These are phyloP conservation scores for Coemansia aciculifera DNA, from an alignment of 192 early-diverging fungal species.

Conservation along the genomic window DNA sequence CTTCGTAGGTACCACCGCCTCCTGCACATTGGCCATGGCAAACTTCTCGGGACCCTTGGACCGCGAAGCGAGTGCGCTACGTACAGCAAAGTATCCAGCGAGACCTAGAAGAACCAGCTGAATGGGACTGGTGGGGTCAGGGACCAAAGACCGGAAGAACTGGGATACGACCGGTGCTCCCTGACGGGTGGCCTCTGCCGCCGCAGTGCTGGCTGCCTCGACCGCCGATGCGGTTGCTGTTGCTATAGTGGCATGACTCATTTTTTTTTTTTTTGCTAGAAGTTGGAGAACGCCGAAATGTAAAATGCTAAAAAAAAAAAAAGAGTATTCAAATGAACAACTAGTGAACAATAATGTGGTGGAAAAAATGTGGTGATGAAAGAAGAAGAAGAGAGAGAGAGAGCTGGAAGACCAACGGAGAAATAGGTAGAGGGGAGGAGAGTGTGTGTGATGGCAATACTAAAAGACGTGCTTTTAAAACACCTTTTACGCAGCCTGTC, in stretches of 20 bases:
- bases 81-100: constrained; percentile 33
- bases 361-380: neutral
- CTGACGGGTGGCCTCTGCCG: neutral
- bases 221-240: neutral
- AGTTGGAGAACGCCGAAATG: neutral
- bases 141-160: constrained; percentile 16
- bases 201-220: constrained; percentile 5
- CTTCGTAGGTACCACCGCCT: constrained; percentile 25
- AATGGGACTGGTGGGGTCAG: constrained; percentile 24
- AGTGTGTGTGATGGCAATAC: neutral
- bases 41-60: constrained; percentile 21
- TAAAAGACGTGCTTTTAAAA: neutral
- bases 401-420: neutral
- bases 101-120: constrained; percentile 23
- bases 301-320: neutral
- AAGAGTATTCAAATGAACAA: neutral
- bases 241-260: constrained; percentile 7
- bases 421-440: neutral
- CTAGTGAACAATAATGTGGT: neutral
- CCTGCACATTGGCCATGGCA: constrained; percentile 31
- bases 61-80: constrained; percentile 18
- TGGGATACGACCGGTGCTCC: neutral
- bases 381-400: neutral
- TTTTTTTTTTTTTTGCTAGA: neutral
- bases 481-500: neutral